phyloP scores from a whole-genome alignment of 2,329 filamentous ascomycete species.

The Aotearoamyces nothofagi region DNA sequence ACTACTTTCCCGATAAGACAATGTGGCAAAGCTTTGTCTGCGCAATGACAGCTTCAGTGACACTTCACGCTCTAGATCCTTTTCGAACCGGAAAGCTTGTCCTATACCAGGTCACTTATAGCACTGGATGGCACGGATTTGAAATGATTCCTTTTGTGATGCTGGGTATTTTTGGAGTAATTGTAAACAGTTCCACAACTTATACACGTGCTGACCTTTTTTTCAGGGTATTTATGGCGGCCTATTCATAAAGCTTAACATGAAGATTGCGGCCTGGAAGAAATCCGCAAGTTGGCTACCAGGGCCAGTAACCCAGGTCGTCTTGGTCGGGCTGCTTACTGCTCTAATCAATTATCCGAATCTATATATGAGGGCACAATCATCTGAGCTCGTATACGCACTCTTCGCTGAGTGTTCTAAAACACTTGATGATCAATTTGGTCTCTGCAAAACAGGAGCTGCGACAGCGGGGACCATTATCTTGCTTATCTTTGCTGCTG shows the following conservation, averaged over 20 bases:
- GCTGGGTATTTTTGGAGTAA: conserved; percentile 66
- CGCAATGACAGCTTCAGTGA: conserved; percentile 95
- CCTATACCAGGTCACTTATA: conserved; percentile 90
- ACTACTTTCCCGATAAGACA: conserved; percentile 97
- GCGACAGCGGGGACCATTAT: conserved; percentile 72
- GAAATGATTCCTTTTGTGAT: conserved; percentile 80
- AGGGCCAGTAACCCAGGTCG: conserved; percentile 65
- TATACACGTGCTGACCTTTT: conserved; percentile 8
- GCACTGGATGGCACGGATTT: conserved; percentile 83
- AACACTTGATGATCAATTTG: conserved; percentile 71
- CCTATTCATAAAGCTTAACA: conserved; percentile 89
- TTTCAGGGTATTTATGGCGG: conserved; percentile 77
- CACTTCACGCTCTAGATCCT: conserved; percentile 82
- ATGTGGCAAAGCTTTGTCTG: conserved; percentile 99
- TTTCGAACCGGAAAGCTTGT: conserved; percentile 93
- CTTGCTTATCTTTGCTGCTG: conserved; percentile 65
- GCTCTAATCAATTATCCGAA: conserved; percentile 91
- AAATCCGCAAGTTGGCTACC: conserved; percentile 49
- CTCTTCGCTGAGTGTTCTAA: conserved; percentile 84
- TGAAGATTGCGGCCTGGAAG: conserved; percentile 71
- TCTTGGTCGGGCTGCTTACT: conserved; percentile 64
- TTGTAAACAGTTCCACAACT: not conserved
- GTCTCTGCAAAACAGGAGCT: conserved; percentile 76
- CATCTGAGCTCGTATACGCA: conserved; percentile 78
- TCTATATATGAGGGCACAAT: conserved; percentile 87